These are phyloP conservation scores for Litchi chinensis DNA, from an alignment of 345 rosid genomes.

Conservation along the genomic window DNA sequence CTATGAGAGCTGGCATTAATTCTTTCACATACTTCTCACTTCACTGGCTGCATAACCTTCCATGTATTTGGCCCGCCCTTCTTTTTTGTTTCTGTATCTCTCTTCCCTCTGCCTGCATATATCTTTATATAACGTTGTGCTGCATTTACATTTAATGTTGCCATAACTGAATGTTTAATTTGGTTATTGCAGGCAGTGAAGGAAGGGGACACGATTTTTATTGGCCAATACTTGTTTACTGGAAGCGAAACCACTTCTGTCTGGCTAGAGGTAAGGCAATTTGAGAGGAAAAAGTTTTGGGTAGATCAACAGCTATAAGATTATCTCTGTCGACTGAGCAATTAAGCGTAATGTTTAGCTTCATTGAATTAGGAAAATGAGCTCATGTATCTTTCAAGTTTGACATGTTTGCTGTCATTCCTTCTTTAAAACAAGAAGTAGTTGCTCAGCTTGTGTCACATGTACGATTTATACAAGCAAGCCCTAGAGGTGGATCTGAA, in stretches of 20 bases:
- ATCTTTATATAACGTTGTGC: neutral
- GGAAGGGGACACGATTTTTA: conserved; percentile 66
- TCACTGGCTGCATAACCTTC: neutral
- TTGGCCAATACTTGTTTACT: conserved; percentile 73
- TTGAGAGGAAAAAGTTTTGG: neutral
- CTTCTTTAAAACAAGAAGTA: conserved; percentile 1
- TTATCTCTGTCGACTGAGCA: neutral
- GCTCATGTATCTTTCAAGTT: neutral
- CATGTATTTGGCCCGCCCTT: neutral
- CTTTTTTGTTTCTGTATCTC: neutral
- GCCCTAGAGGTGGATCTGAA: neutral
- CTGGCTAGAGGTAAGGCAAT: conserved; percentile 62
- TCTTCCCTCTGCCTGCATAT: neutral
- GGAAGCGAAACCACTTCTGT: conserved; percentile 77
- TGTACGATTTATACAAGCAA: conserved; percentile 8
- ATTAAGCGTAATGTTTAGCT: neutral
- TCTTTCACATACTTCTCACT: neutral
- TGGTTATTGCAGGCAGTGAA: conserved; percentile 62
- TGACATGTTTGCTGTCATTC: neutral
- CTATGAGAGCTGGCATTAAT: neutral
- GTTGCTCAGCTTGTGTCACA: conserved; percentile 9
- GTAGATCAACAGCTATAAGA: neutral
- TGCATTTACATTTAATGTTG: conserved; percentile 1
- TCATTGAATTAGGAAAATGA: neutral
- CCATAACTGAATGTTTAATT: conserved; percentile 16